These are phyloP conservation scores for Brasenia schreberi DNA, from an alignment of 164 flowering plant species.

Conservation along the genomic window DNA sequence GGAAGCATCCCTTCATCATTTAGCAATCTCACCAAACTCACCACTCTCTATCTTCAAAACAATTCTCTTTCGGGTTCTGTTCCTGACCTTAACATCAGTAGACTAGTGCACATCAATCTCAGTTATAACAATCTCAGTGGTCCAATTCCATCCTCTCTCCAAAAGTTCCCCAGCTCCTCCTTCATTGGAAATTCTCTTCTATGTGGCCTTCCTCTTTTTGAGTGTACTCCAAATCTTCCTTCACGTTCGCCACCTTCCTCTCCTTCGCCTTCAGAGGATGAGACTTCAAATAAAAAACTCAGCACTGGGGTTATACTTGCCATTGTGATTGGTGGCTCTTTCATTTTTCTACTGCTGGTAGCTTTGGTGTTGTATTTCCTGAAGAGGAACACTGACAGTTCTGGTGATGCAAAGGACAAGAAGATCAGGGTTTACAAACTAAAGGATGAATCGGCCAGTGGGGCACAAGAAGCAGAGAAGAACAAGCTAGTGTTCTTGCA, in stretches of 20 bases:
- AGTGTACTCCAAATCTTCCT: constrained; percentile 32
- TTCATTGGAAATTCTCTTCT: constrained; percentile 46
- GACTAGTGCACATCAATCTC: constrained; percentile 35
- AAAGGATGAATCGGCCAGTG: constrained; percentile 66
- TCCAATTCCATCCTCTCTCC: constrained; percentile 40
- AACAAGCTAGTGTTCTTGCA: constrained; percentile 27
- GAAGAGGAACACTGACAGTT: constrained; percentile 22
- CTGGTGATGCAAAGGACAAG: constrained; percentile 27
- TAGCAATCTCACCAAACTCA: constrained; percentile 23
- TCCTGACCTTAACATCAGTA: constrained; percentile 34
- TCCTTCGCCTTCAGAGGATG: constrained; percentile 6
- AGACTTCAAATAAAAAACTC: constrained; percentile 23
- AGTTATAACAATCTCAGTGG: constrained; percentile 53
- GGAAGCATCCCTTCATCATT: constrained; percentile 42
- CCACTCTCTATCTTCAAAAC: constrained; percentile 35
- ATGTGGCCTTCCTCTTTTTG: constrained; percentile 57
- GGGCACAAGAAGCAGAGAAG: constrained; percentile 52
- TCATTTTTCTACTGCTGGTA: constrained; percentile 23
- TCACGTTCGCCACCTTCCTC: constrained; percentile 16
- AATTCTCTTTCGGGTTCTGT: constrained; percentile 46
- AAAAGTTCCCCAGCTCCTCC: constrained; percentile 35
- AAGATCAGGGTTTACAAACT: constrained; percentile 40
- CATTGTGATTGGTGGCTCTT: constrained; percentile 41
- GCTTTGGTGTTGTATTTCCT: constrained; percentile 22
- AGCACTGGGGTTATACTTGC: constrained; percentile 35